Percentiles rank a stretch among this genome's conserved stretches.
phyloP scores from a whole-genome alignment of 148 eudicot genomes.

The Nepenthes gracilis region DNA sequence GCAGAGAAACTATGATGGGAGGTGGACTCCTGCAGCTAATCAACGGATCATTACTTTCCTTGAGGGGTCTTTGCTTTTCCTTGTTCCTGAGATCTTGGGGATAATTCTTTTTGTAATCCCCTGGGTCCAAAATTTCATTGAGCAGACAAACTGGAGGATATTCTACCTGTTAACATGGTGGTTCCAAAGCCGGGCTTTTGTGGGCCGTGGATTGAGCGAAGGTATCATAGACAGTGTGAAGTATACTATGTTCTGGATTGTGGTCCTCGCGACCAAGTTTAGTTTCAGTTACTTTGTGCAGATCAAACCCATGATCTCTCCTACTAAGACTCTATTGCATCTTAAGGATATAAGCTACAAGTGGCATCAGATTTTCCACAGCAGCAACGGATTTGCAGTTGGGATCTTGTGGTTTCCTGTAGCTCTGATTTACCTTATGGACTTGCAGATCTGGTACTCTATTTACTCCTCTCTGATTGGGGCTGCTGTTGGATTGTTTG shows the following conservation, averaged over 20 bases:
- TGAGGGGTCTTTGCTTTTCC: conserved; percentile 36
- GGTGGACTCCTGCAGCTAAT: conserved; percentile 41
- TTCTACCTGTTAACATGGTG: conserved; percentile 75
- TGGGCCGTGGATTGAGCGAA: conserved; percentile 81
- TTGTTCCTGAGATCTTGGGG: conserved; percentile 52
- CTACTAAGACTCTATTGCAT: conserved; percentile 32
- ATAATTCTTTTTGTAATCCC: conserved; percentile 51
- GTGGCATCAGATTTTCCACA: conserved; percentile 56
- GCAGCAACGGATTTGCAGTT: conserved; percentile 71
- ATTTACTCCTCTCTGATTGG: conserved; percentile 82
- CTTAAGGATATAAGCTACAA: conserved; percentile 33
- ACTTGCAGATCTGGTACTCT: conserved; percentile 83
- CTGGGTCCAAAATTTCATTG: conserved; percentile 59
- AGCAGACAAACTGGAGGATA: conserved; percentile 67
- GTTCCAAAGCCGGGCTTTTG: conserved; percentile 69
- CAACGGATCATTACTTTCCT: conserved; percentile 38
- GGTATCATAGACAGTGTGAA: conserved; percentile 63
- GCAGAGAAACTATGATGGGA: conserved; percentile 27
- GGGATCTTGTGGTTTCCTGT: conserved; percentile 89
- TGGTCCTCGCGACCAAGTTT: conserved; percentile 68
- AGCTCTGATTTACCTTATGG: conserved; percentile 72
- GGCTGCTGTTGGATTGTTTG: conserved; percentile 70
- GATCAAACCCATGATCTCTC: conserved; percentile 66
- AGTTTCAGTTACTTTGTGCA: conserved; percentile 63
- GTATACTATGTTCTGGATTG: conserved; percentile 61